Evolutionary conservation across 495 filamentous ascomycete species (phyloP).

Genomic region (Penicillium coprophilum): DNA sequence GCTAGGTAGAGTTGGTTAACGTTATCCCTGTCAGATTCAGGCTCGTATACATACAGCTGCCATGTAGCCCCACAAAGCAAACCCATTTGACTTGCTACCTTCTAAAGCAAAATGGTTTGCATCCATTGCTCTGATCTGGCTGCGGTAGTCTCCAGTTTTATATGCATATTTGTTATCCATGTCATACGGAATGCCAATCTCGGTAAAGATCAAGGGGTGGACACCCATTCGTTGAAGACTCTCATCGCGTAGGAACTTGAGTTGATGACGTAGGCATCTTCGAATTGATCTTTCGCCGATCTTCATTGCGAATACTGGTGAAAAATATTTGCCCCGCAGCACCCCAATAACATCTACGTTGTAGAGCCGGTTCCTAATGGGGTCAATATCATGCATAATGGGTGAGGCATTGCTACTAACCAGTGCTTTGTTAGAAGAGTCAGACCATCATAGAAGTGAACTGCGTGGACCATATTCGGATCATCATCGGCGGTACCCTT

Average conservation of each 20-base stretch:
- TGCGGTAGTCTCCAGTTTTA: conserved; percentile 90
- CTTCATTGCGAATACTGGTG: conserved; percentile 86
- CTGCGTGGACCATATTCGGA: conserved; percentile 83
- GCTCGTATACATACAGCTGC: conserved; percentile 53
- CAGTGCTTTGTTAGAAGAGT: conserved; percentile 98
- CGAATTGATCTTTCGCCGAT: conserved; percentile 93
- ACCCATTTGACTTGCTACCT: conserved; percentile 74
- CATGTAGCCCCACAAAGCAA: conserved; percentile 85
- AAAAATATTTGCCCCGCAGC: conserved; percentile 81
- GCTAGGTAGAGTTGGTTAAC: conserved; percentile 48
- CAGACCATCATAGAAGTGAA: conserved; percentile 95
- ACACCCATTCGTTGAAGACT: conserved; percentile 87
- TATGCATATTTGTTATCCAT: conserved; percentile 97
- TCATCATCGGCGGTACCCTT: conserved; percentile 90
- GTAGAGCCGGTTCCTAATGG: conserved; percentile 78
- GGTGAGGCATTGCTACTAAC: conserved; percentile 38
- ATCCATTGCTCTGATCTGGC: conserved; percentile 91
- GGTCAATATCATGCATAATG: neutral
- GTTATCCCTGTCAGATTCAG: neutral
- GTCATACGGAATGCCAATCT: conserved; percentile 97
- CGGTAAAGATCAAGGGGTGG: conserved; percentile 86
- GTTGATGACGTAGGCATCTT: conserved; percentile 88
- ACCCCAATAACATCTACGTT: conserved; percentile 95
- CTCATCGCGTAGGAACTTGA: conserved; percentile 83
- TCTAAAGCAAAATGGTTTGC: conserved; percentile 94